These are phyloP conservation scores for Leishmania martiniquensis DNA, from an alignment of 208 protist genomes.

Conservation along the genomic window DNA sequence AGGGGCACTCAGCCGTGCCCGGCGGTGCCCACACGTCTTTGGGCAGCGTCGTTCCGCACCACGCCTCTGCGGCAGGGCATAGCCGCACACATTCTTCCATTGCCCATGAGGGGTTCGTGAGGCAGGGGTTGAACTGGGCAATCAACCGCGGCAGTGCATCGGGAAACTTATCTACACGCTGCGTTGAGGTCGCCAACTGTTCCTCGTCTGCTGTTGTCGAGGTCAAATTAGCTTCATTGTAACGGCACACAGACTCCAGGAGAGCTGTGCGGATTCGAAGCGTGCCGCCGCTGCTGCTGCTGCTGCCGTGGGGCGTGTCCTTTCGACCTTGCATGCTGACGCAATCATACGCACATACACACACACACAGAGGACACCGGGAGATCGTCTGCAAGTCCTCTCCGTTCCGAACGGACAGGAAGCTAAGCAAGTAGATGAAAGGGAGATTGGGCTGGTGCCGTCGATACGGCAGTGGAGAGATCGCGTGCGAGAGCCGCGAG, in stretches of 20 bases:
- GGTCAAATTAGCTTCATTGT: conserved; percentile 4
- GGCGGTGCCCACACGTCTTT: conserved; percentile 68
- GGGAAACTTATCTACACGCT: conserved; percentile 2
- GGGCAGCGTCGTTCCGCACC: conserved; percentile 59
- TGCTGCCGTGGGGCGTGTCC: neutral
- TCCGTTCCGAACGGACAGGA: neutral
- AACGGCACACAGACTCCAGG: conserved; percentile 9
- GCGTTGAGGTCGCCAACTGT: neutral
- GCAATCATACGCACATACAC: neutral
- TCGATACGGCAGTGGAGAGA: neutral
- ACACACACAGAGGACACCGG: neutral
- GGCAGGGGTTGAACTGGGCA: conserved; percentile 6
- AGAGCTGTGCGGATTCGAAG: conserved; percentile 21
- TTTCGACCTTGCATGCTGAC: neutral
- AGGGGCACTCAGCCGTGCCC: conserved; percentile 64
- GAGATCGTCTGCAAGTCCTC: neutral
- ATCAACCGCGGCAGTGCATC: conserved; percentile 17
- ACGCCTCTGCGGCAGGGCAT: conserved; percentile 42
- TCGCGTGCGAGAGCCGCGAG: neutral
- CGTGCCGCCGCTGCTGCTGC: neutral
- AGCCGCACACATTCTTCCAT: conserved; percentile 80
- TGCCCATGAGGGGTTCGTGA: conserved; percentile 74
- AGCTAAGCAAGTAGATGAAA: neutral
- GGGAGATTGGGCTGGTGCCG: neutral
- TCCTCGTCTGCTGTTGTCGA: neutral